Evolutionary conservation across 257 asterid species (phyloP).

Genomic region (Solanum virginianum): DNA sequence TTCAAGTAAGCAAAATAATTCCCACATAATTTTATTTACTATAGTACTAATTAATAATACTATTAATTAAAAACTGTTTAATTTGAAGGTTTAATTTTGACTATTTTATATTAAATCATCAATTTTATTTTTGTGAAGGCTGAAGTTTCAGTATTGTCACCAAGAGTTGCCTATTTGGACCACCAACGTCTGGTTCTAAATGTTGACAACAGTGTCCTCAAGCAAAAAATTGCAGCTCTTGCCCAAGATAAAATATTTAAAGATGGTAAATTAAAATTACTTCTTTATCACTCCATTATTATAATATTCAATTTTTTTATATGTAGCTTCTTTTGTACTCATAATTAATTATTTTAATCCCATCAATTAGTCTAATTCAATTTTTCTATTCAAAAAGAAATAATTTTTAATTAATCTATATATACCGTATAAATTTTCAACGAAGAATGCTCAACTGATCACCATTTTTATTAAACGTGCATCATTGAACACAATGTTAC

Average conservation of each 20-base stretch:
- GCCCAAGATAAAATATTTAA: constrained; percentile 89
- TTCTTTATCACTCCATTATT: not conserved
- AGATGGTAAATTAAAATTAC: constrained; percentile 41
- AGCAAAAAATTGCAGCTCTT: constrained; percentile 91
- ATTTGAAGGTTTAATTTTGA: not conserved
- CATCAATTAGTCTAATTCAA: not conserved
- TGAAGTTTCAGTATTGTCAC: constrained; percentile 85
- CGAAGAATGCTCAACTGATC: not conserved
- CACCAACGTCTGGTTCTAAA: constrained; percentile 78
- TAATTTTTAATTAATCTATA: too few relatives aligned
- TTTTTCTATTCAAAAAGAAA: too few relatives aligned
- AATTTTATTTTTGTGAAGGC: constrained; percentile 28
- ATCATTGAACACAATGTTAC: not conserved
- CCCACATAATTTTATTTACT: not conserved
- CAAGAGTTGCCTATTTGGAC: constrained; percentile 90
- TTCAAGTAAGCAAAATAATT: constrained; percentile 37
- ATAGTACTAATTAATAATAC: not conserved
- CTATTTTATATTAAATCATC: not conserved
- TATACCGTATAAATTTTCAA: too few relatives aligned
- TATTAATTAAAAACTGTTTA: not conserved
- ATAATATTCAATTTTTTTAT: not conserved
- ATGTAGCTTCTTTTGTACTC: not conserved
- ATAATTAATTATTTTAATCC: not conserved
- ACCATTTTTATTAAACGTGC: not conserved
- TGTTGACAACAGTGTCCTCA: constrained; percentile 85